These are phyloP conservation scores for Tardiomyces depauwii DNA, from an alignment of 1,139 yeast species.

Conservation along the genomic window DNA sequence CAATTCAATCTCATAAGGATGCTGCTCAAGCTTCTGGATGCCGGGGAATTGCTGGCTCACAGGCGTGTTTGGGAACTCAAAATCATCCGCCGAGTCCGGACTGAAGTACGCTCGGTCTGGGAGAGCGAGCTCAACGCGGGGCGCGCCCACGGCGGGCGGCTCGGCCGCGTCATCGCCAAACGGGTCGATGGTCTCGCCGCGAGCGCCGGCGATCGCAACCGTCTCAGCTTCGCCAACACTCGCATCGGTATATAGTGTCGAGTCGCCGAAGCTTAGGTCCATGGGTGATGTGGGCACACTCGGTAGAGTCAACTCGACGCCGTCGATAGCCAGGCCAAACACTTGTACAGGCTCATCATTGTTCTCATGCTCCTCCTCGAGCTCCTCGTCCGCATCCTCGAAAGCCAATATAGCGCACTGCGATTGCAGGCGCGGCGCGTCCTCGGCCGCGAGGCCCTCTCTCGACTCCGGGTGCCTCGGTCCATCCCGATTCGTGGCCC, in stretches of 20 bases:
- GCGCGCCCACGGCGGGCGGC: background rate
- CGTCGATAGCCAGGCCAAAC: background rate
- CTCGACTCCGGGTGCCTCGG: no score
- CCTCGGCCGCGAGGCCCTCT: no score
- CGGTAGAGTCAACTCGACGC: background rate
- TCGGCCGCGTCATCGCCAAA: background rate
- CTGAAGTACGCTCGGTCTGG: background rate
- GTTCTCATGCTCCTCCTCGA: background rate
- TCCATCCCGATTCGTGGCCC: no score
- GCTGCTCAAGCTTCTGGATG: background rate
- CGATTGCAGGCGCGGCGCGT: background rate
- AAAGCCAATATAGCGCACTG: background rate
- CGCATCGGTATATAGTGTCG: background rate
- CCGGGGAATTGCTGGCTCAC: background rate
- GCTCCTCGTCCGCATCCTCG: background rate
- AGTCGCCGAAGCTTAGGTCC: background rate
- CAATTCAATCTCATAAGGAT: background rate
- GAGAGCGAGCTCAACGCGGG: background rate
- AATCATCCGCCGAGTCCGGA: background rate
- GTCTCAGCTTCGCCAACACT: background rate
- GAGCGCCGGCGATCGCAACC: background rate
- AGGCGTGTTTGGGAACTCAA: background rate
- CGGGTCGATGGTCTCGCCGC: no score
- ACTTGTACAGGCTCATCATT: background rate
- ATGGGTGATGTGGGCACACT: background rate